A percentile compares a stretch with the other conserved stretches of the same genome.
Evolutionary conservation across 495 filamentous ascomycete species (phyloP).

Genomic region (Filosporella fistucella): DNA sequence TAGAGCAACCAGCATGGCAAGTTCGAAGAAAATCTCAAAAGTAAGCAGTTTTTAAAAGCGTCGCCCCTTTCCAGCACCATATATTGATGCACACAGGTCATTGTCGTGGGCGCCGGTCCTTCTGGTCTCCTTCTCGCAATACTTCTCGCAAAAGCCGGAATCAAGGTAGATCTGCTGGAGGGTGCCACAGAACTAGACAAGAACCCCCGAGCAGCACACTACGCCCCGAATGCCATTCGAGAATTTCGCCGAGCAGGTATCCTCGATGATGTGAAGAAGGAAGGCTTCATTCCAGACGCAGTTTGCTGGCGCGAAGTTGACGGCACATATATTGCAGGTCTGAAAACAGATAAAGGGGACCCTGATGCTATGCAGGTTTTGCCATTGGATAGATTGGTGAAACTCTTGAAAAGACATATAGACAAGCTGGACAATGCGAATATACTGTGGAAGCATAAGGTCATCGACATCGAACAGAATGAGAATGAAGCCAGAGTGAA

Average conservation of each 20-base stretch:
- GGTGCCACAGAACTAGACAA: constrained; percentile 41
- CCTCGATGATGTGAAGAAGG: constrained; percentile 43
- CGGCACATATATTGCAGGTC: constrained; percentile 33
- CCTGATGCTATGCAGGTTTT: constrained; percentile 43
- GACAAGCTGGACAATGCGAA: constrained; percentile 36
- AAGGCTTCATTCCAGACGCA: constrained; percentile 43
- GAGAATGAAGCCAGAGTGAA: constrained; percentile 44
- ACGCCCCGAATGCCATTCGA: constrained; percentile 43
- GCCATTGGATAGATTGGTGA: constrained; percentile 39
- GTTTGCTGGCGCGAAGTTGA: constrained; percentile 49
- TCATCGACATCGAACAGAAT: constrained; percentile 45
- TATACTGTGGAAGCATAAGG: constrained; percentile 44
- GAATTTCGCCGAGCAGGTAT: constrained; percentile 53
- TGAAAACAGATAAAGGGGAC: constrained; percentile 25
- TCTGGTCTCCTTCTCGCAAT: constrained; percentile 52
- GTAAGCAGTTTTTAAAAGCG: too few species aligned
- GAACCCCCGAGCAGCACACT: constrained; percentile 52
- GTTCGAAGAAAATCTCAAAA: too few species aligned
- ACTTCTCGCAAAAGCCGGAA: constrained; percentile 47
- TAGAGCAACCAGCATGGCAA: too few species aligned
- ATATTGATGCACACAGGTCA: too few species aligned
- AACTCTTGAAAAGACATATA: constrained; percentile 44
- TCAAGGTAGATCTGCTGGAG: constrained; percentile 49
- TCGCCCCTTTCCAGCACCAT: too few species aligned
- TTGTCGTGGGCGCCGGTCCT: constrained; percentile 53